These are phyloP conservation scores for Melastoma candidum DNA, from an alignment of 441 rosid species.

Conservation along the genomic window DNA sequence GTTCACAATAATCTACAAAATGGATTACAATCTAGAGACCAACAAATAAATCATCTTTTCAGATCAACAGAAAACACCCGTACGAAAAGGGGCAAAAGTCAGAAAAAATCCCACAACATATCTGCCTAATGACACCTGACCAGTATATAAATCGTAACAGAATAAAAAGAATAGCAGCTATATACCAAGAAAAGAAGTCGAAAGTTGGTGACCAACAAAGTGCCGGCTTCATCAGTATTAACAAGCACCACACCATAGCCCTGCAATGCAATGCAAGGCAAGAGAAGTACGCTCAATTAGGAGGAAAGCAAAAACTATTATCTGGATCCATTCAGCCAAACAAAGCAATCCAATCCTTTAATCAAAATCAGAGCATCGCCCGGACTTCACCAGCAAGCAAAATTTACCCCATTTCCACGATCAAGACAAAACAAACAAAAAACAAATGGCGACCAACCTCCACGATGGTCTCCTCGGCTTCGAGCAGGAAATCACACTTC, in stretches of 20 bases:
- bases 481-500: conserved; percentile 62
- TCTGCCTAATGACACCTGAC: too few species aligned
- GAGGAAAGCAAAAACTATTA: too few species aligned
- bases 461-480: conserved; percentile 46
- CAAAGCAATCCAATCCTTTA: too few species aligned
- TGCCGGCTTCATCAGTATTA: conserved; percentile 77
- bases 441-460: conserved; percentile 36
- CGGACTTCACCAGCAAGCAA: not conserved
- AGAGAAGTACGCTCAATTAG: not conserved
- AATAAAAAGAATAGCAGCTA: not conserved
- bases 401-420: not conserved
- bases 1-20: too few species aligned
- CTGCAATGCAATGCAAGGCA: conserved; percentile 33
- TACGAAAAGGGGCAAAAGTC: too few species aligned
- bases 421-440: not conserved
- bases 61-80: too few species aligned
- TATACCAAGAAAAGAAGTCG: conserved; percentile 91
- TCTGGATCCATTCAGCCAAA: too few species aligned
- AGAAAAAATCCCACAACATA: too few species aligned
- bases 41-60: too few species aligned
- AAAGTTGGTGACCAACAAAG: conserved; percentile 74
- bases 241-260: conserved; percentile 76
- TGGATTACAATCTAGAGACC: too few species aligned
- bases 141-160: too few species aligned
- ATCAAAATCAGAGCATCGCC: too few species aligned